Evolutionary conservation across 495 filamentous ascomycete genomes (phyloP), one percentile per base, ranked within the genome.

Genomic region (Xylaria curta): DNA sequence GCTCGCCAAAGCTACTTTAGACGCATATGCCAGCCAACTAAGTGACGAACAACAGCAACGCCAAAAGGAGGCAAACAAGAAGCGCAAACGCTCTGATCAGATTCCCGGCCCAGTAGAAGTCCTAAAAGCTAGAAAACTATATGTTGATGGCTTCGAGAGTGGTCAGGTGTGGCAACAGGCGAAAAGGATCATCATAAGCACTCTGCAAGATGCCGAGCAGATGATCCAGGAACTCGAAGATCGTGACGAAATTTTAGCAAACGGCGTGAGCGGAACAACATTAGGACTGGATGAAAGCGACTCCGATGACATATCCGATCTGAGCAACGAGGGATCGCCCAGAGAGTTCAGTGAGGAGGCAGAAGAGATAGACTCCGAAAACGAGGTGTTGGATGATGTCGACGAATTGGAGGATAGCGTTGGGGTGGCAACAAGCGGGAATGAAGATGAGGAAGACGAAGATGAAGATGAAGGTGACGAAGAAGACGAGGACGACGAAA

Each of bases 151-250:
- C 0, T 97, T 99, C 80, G 92, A 90, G 70, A 89, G 92, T 28
- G 89, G 90, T 58, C 96, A 98, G 82, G 89, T 99, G 21, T 98
- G 95, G 94, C 93, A 97, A 78, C 96, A 99, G 81, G 93, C 94
- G 6, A 90, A 87, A 73, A 89, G 92, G 78, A 92, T 99, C 26
- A 86, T 96, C 68, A 81, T 84, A 31, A 85, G 83, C 61, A 76
- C 84, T 24, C 71, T 86, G 1, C 63, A 81, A 28, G 81, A 85
- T 72, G 78, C 81, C 9, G 74, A 72, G 15, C 85, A 89, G 71
- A 74, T 87, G 12, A 85, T 91, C 67, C 78, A 82, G 36, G 84
- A 82, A 62, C 73, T 87, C 13, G 80, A 85, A 70, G 84, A 82
- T 24, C 75, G 73, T 15, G 75, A 80, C 3, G 77, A 79, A 61